These are phyloP conservation scores for Aspergillus affinis DNA, from an alignment of 495 filamentous ascomycete species.

Conservation along the genomic window DNA sequence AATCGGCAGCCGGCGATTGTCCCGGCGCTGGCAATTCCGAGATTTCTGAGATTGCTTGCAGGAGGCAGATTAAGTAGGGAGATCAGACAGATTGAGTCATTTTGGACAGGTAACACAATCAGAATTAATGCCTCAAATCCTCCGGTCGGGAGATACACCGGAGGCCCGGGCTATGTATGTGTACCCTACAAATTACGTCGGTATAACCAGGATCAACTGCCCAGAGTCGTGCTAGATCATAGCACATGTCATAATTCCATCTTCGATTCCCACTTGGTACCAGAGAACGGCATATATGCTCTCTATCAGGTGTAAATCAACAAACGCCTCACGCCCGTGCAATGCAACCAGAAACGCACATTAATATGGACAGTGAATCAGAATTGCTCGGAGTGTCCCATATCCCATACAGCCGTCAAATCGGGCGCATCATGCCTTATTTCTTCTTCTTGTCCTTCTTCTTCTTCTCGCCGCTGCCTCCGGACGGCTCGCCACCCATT, in stretches of 20 bases:
- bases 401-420: neutral
- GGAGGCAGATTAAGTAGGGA: too few species aligned
- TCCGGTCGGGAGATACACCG: too few species aligned
- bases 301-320: constrained; percentile 17
- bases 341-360: constrained; percentile 24
- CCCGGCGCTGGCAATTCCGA: neutral
- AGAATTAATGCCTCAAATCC: too few species aligned
- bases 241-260: neutral
- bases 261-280: constrained; percentile 19
- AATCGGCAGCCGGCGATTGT: constrained; percentile 1
- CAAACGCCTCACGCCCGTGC: constrained; percentile 26
- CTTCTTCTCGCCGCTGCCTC: constrained; percentile 44
- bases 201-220: neutral
- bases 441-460: constrained; percentile 54
- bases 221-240: neutral
- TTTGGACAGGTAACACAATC: too few species aligned
- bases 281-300: constrained; percentile 16
- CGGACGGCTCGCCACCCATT: constrained; percentile 30
- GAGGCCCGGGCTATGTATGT: too few species aligned
- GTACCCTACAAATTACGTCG: neutral
- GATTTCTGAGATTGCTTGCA: too few species aligned
- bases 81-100: too few species aligned
- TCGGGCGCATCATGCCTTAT: constrained; percentile 33
- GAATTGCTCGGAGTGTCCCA: neutral
- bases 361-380: constrained; percentile 10